Evolutionary conservation across 345 rosid genomes (phyloP).

Genomic region (Excoecaria cochinchinensis): DNA sequence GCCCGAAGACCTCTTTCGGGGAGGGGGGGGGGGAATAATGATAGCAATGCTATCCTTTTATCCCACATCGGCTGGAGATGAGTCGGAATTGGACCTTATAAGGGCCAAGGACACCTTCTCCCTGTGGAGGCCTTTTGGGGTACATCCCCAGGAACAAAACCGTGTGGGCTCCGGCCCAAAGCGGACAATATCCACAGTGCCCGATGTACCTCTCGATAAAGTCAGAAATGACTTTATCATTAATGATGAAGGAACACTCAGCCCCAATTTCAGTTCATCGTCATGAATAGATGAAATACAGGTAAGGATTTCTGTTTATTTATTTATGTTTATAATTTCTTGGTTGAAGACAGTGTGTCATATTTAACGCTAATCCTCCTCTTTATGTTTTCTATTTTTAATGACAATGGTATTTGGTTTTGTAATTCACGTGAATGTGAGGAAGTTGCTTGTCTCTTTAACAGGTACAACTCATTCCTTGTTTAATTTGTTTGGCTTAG

Average conservation of each 20-base stretch:
- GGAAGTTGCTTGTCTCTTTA: slow-evolving; percentile 83
- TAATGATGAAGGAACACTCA: slow-evolving; percentile 53
- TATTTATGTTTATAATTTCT: neutral
- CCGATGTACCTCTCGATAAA: too few relatives aligned
- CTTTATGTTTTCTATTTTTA: neutral
- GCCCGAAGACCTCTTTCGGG: too few relatives aligned
- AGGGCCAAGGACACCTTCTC: too few relatives aligned
- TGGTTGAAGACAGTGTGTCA: neutral
- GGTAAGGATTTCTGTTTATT: slow-evolving; percentile 26
- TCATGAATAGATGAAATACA: slow-evolving; percentile 65
- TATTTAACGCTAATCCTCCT: neutral
- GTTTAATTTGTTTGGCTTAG: neutral
- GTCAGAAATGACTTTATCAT: too few relatives aligned
- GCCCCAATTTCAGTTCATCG: slow-evolving; percentile 74
- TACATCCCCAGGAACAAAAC: too few relatives aligned
- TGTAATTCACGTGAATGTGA: slow-evolving; percentile 88
- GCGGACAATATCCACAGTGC: too few relatives aligned
- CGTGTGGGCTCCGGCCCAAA: too few relatives aligned
- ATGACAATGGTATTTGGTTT: slow-evolving; percentile 99
- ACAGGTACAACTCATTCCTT: slow-evolving; percentile 51
- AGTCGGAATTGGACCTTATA: too few relatives aligned
- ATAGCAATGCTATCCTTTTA: too few relatives aligned
- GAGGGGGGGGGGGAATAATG: too few relatives aligned
- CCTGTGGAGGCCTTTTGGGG: too few relatives aligned
- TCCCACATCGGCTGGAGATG: too few relatives aligned